These are phyloP conservation scores for Tylopilus felleus DNA, from an alignment of 768 basidiomycete genomes.

Conservation along the genomic window DNA sequence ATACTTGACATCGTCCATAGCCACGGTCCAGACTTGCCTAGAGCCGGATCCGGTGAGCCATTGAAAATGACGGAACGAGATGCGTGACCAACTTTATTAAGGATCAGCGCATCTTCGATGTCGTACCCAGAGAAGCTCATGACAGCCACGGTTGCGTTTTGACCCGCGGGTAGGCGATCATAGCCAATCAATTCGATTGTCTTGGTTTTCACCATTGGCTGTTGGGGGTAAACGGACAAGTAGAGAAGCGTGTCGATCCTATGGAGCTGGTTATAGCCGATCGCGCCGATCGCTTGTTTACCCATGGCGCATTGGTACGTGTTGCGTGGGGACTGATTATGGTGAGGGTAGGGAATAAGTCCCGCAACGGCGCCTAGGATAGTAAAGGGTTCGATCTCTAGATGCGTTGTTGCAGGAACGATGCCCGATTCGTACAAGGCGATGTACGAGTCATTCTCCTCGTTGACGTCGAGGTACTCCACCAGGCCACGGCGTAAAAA, in stretches of 20 bases:
- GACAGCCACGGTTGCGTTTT: conserved; percentile 97
- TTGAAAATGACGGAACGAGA: conserved; percentile 4
- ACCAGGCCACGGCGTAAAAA: conserved; percentile 90
- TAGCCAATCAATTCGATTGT: conserved; percentile 97
- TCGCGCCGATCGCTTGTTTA: conserved; percentile 98
- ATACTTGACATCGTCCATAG: conserved; percentile 95
- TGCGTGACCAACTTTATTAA: conserved; percentile 68
- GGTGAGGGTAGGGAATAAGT: conserved; percentile 97
- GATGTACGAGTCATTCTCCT: conserved; percentile 97
- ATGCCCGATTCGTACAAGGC: conserved; percentile 92
- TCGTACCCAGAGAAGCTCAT: conserved; percentile 99
- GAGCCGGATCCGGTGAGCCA: conserved; percentile 1
- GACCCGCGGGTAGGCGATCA: conserved; percentile 93
- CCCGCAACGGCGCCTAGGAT: conserved; percentile 96
- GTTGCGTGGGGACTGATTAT: conserved; percentile 98
- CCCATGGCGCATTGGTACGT: conserved; percentile 99
- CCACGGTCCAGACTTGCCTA: conserved; percentile 96
- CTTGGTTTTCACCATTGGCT: conserved; percentile 99
- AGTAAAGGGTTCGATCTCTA: conserved; percentile 99
- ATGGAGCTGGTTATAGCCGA: conserved; percentile 96
- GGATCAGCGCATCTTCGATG: conserved; percentile 97
- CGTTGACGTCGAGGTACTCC: conserved; percentile 98
- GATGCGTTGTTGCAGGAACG: conserved; percentile 79
- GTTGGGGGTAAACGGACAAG: conserved; percentile 95
- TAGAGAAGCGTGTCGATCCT: conserved; percentile 98